phyloP scores from a whole-genome alignment of 768 basidiomycete genomes.

The Paxillus ammoniavirescens region DNA sequence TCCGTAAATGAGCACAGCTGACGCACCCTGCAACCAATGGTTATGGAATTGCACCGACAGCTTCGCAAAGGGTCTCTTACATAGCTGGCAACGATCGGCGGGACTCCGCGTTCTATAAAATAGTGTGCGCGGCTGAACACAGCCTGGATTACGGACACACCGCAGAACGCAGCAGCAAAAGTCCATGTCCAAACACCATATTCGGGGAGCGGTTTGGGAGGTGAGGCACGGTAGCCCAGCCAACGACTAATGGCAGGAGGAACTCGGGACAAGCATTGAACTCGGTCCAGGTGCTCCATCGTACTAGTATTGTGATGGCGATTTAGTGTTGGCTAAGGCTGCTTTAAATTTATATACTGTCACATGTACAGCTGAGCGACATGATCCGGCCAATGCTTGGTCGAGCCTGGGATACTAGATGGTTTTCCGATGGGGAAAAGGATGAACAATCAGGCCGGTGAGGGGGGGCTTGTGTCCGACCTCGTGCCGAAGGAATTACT shows the following conservation, averaged over 20 bases:
- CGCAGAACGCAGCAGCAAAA: conserved; percentile 50
- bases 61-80: conserved; percentile 8
- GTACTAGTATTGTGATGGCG: background rate
- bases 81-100: conserved; percentile 19
- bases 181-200: conserved; percentile 37
- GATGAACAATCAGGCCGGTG: background rate
- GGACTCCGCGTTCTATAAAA: conserved; percentile 45
- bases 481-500: no score
- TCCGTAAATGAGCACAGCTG: conserved; percentile 54
- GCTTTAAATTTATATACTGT: no score
- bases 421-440: background rate
- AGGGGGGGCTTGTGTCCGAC: no score
- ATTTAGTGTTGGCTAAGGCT: background rate
- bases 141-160: conserved; percentile 48
- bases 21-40: conserved; percentile 42
- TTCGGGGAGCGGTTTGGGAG: conserved; percentile 4
- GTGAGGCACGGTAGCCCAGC: conserved; percentile 11
- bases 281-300: conserved; percentile 1
- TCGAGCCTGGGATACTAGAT: background rate
- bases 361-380: background rate
- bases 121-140: conserved; percentile 47
- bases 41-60: background rate
- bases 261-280: background rate
- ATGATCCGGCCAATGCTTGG: background rate
- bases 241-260: conserved; percentile 7